Evolutionary conservation across 805 yeast genomes (phyloP).

Genomic region (Candida golubevii): DNA sequence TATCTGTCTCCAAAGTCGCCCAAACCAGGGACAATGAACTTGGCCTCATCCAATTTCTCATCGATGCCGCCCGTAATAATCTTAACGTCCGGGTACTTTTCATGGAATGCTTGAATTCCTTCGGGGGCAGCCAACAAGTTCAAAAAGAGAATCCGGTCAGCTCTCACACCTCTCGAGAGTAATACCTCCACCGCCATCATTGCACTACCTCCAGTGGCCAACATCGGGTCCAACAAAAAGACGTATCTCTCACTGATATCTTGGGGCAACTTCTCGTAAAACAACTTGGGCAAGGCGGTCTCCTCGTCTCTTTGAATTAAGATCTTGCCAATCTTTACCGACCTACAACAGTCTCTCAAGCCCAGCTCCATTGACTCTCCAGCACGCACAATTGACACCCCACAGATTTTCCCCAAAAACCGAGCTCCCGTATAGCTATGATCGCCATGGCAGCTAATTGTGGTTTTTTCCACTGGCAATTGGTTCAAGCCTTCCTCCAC

Average conservation of each 20-base stretch:
- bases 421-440: conserved; percentile 68
- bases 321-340: conserved; percentile 94
- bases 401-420: conserved; percentile 91
- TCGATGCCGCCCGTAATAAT: conserved; percentile 95
- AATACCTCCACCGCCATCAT: conserved; percentile 94
- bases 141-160: conserved; percentile 82
- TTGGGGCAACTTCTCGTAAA: conserved; percentile 90
- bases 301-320: conserved; percentile 97
- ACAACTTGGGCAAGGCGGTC: conserved; percentile 87
- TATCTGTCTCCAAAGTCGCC: conserved; percentile 99
- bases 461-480: conserved; percentile 72
- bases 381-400: conserved; percentile 96
- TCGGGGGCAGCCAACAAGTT: conserved; percentile 94
- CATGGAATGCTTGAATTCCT: conserved; percentile 77
- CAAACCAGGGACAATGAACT: conserved; percentile 87
- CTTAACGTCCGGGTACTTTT: conserved; percentile 74
- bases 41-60: conserved; percentile 75
- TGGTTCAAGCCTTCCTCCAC: conserved; percentile 96
- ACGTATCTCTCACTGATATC: conserved; percentile 88
- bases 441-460: conserved; percentile 75
- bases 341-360: conserved; percentile 91
- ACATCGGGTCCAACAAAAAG: conserved; percentile 90
- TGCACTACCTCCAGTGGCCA: conserved; percentile 99
- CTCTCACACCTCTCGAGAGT: conserved; percentile 78
- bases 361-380: conserved; percentile 99